Base-by-base conservation (phyloP, 1,284 basidiomycete genomes). In the Apiotrichum domesticum region DNA sequence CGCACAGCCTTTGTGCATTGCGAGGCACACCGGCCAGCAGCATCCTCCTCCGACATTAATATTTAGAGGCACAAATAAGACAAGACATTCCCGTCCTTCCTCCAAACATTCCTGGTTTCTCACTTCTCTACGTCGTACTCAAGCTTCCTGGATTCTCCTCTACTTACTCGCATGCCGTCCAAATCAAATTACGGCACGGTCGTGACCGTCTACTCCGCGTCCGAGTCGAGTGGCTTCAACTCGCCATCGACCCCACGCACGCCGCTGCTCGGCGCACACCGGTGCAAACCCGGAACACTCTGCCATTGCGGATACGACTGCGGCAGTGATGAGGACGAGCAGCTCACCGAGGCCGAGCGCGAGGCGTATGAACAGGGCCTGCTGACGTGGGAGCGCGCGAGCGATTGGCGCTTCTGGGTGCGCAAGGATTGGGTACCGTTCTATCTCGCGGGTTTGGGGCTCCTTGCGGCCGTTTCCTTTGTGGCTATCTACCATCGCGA, bases 361-460 rank as follows among this genome's bases (percentile, higher is more conserved):
- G 61, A 54, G n/a, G 67, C 66, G 53, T 69, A 69, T 48, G 66
- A 69, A 47, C 65, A 66, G 50, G 67, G 67, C 10, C 50, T 69
- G 14, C 41, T 69, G 9, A 66, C 63, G 1, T 69, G 67, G 67
- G 51, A 59, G 10, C 55, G 56, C 2, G 63, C 63, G 14, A 62
- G 46, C 44, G 33, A 57, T 44, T 66, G 64, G 66, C 57, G 63
- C 33, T 70, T 66, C 59, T 70, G 68, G 68, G 21, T 70, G 11
- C 51, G 68, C 14, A 61, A 61, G 49, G 59, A 63, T 42, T 70
- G 68, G 68, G 44, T 58, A 8, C 61, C 59, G 49, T 65, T 60
- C 46, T 70, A 70, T 46, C 34, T 63, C 34, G 32, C 53, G 3
- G 59, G 63, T 15, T 52, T 55, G 6, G 15, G 64, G 8, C 53